These are phyloP conservation scores for Pythium aquatile DNA, from an alignment of 352 stramenopile species.

Conservation along the genomic window DNA sequence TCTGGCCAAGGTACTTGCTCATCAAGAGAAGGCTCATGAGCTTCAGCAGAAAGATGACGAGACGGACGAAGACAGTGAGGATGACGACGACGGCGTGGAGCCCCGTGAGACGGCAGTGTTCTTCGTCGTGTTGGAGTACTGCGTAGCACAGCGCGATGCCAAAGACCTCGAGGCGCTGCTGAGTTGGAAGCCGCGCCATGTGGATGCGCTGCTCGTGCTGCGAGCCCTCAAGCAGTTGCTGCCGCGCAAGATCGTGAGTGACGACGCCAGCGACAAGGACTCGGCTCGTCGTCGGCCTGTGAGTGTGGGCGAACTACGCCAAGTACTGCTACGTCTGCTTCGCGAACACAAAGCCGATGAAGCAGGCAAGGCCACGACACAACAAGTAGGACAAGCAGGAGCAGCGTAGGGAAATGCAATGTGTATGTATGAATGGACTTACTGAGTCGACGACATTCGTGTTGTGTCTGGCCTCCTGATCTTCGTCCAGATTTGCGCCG, in stretches of 20 bases:
- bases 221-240: constrained; percentile 39
- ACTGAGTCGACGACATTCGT: neutral
- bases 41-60: constrained; percentile 2
- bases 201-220: constrained; percentile 61
- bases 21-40: constrained; percentile 3
- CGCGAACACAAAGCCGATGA: constrained; percentile 17
- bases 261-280: neutral
- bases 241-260: constrained; percentile 24
- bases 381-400: constrained; percentile 20
- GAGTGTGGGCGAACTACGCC: constrained; percentile 27
- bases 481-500: neutral
- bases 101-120: constrained; percentile 39
- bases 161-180: constrained; percentile 50
- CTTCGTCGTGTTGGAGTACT: constrained; percentile 68
- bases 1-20: constrained; percentile 34
- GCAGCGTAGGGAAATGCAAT: neutral
- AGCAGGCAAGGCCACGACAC: neutral
- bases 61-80: constrained; percentile 16
- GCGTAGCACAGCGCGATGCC: constrained; percentile 44
- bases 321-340: constrained; percentile 26
- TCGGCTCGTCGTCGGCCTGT: neutral
- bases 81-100: constrained; percentile 10
- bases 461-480: neutral
- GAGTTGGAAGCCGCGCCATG: constrained; percentile 46
- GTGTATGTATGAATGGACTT: constrained; percentile 1